Evolutionary conservation across 2,329 filamentous ascomycete species (phyloP), one percentile per base, ranked within the genome.

Genomic region (Calonectria montana): DNA sequence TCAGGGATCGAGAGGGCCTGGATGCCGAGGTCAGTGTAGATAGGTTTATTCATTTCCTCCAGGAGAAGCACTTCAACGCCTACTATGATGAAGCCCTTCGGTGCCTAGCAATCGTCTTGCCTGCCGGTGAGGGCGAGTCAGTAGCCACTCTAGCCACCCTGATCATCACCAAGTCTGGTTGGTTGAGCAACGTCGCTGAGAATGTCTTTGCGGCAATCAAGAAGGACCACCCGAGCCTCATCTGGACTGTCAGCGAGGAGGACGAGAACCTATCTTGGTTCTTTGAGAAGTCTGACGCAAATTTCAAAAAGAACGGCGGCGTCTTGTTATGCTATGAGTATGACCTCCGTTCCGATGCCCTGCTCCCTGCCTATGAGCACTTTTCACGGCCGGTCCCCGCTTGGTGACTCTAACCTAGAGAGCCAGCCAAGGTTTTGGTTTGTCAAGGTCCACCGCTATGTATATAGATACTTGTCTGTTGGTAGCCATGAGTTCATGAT

Each of bases 231-330:
- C 92, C 95, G 67, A 94, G 93, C 85, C 88, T 98, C 75, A 94
- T 95, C 74, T 99, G 96, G 96, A 97, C 95, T 21, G 96, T 98
- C 72, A 96, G 94, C 86, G 93, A 96, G 81, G 93, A 97, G 77
- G 96, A 98, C 79, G 96, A 98, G 88, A 98, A 98, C 83, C 88
- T 98, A 78, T 96, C 95, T 15, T 98, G 96, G 97, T 98, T 98
- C 88, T 97, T 97, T 78, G 96, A 98, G 84, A 98, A 98, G 88
- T 93, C 96, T 12, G 95, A 98, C 78, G 96, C 96, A 68, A 98
- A 94, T 16, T 90, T 98, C 78, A 94, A 93, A 74, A 91, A 92
- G 67, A 92, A 94, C 76, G 95, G 95, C 70, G 94, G 95, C 80
- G 94, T 98, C 43, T 92, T 98, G 80, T 98, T 98, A 88, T 98